A percentile compares a stretch with the other conserved stretches of the same genome.
Evolutionary conservation across 306 rosid genomes (phyloP).

Genomic region (Dalbergia cochinchinensis): DNA sequence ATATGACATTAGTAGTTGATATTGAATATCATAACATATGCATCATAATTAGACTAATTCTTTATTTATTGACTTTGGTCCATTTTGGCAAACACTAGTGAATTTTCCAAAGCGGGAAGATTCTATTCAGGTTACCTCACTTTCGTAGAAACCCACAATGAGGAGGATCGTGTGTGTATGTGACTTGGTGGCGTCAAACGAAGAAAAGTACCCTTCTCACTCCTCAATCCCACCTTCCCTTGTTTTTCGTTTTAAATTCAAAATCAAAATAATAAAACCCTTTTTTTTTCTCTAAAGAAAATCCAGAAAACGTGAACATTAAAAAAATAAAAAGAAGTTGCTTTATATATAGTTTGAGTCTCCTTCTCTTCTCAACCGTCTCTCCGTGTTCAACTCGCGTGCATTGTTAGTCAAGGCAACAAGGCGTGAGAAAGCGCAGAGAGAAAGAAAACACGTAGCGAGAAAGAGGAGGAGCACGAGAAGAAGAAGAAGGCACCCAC

Average conservation of each 20-base stretch:
- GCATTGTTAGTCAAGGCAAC: constrained; percentile 53
- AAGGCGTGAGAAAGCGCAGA: constrained; percentile 51
- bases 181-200: constrained; percentile 48
- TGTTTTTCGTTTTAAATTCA: constrained; percentile 34
- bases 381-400: constrained; percentile 89
- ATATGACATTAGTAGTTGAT: too few species aligned
- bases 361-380: constrained; percentile 69
- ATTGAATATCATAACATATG: too few species aligned
- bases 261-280: constrained; percentile 14
- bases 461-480: not conserved
- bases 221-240: constrained; percentile 17
- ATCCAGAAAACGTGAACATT: constrained; percentile 9
- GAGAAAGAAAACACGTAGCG: constrained; percentile 15
- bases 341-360: constrained; percentile 35
- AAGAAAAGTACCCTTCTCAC: constrained; percentile 39
- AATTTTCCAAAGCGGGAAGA: too few species aligned
- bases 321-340: constrained; percentile 39
- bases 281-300: not conserved
- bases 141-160: constrained; percentile 40
- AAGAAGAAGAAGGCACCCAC: not conserved
- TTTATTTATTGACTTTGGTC: too few species aligned
- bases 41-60: too few species aligned
- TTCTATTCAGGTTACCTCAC: not conserved
- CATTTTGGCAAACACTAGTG: too few species aligned
- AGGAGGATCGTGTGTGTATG: constrained; percentile 24